Evolutionary conservation across 768 basidiomycete species (phyloP).

Genomic region (Grammothele lineata): DNA sequence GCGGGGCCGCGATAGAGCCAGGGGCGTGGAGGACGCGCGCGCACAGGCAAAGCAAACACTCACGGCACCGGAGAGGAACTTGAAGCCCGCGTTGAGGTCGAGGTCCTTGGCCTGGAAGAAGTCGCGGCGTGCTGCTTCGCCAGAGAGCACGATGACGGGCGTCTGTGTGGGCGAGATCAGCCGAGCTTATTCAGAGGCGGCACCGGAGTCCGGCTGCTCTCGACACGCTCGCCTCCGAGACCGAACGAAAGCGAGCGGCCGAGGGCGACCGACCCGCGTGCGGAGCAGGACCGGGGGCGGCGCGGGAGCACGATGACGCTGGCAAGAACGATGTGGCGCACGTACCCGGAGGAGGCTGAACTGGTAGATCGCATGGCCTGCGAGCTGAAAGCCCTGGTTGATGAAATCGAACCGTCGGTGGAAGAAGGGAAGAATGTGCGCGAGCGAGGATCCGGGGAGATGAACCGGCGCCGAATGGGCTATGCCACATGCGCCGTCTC

Average conservation of each 20-base stretch:
- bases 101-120: constrained; percentile 70
- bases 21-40: too few relatives aligned
- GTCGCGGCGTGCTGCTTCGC: constrained; percentile 60
- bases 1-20: too few relatives aligned
- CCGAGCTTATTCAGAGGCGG: constrained; percentile 11
- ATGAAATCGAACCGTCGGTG: constrained; percentile 67
- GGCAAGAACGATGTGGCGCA: constrained; percentile 17
- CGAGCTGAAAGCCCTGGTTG: constrained; percentile 64
- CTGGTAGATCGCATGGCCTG: constrained; percentile 62
- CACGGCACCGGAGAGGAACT: constrained; percentile 74
- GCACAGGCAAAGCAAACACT: too few relatives aligned
- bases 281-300: background rate
- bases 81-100: constrained; percentile 77
- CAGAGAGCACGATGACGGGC: constrained; percentile 72
- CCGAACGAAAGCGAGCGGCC: background rate
- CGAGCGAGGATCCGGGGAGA: constrained; percentile 55
- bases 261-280: constrained; percentile 1
- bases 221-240: too few relatives aligned
- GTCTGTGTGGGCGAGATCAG: constrained; percentile 38
- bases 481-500: too few relatives aligned
- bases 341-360: constrained; percentile 66
- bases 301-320: background rate
- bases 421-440: constrained; percentile 66
- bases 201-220: background rate
- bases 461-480: constrained; percentile 45